These are phyloP conservation scores for Pythium oligandrum DNA, from an alignment of 352 stramenopile species.

Conservation along the genomic window DNA sequence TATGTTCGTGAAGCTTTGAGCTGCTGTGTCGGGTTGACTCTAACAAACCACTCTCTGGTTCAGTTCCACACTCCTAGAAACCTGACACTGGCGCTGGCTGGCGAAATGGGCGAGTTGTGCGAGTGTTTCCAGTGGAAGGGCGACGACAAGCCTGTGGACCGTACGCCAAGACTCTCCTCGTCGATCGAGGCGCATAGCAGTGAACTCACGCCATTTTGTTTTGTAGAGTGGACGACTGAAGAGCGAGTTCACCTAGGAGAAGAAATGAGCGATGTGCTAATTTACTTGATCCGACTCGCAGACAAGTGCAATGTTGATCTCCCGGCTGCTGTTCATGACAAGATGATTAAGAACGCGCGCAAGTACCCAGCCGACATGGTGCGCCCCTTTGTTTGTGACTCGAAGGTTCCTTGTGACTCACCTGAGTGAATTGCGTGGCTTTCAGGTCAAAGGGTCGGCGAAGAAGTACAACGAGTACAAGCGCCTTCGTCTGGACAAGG, in stretches of 20 bases:
- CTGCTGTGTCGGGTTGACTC: not conserved
- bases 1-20: not conserved
- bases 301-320: slow-evolving; percentile 91
- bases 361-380: slow-evolving; percentile 75
- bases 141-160: slow-evolving; percentile 65
- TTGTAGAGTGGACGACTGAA: slow-evolving; percentile 58
- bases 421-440: not conserved
- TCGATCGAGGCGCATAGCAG: too few relatives aligned
- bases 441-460: slow-evolving; percentile 51
- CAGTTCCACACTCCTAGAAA: slow-evolving; percentile 85
- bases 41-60: slow-evolving; percentile 45
- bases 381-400: not conserved
- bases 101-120: slow-evolving; percentile 94
- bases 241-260: slow-evolving; percentile 91
- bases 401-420: too few relatives aligned
- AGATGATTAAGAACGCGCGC: slow-evolving; percentile 88
- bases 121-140: slow-evolving; percentile 96
- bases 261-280: slow-evolving; percentile 96
- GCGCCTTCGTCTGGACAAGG: slow-evolving; percentile 42
- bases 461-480: slow-evolving; percentile 86
- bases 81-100: slow-evolving; percentile 90
- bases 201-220: not conserved
- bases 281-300: slow-evolving; percentile 96
- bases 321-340: slow-evolving; percentile 82
- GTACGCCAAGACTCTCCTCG: slow-evolving; percentile 17